phyloP scores from a whole-genome alignment of 2,329 filamentous ascomycete genomes.

The Rutstroemia sp. region DNA sequence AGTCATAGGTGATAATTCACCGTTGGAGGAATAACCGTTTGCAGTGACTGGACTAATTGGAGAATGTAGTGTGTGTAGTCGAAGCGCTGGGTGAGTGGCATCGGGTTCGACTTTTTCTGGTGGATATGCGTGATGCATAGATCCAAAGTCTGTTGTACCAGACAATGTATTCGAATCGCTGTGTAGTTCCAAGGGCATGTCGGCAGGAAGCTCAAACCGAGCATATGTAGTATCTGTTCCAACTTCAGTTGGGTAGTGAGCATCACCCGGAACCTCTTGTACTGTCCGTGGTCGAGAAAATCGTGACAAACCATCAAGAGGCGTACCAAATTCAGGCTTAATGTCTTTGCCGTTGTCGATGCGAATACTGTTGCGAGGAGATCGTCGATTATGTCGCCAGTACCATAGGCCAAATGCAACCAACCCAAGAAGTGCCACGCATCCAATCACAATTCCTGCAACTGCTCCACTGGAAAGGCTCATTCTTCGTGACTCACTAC shows the following conservation, averaged over 20 bases:
- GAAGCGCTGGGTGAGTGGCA: not conserved
- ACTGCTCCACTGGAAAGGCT: slow-evolving; percentile 19
- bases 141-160: slow-evolving; percentile 18
- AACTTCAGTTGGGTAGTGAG: slow-evolving; percentile 37
- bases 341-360: not conserved
- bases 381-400: slow-evolving; percentile 21
- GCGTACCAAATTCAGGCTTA: slow-evolving; percentile 24
- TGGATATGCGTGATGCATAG: not conserved
- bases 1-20: not conserved
- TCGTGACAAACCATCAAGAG: slow-evolving; percentile 35
- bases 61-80: not conserved
- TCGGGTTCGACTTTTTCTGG: not conserved
- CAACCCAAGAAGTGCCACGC: slow-evolving; percentile 10
- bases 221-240: slow-evolving; percentile 20
- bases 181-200: slow-evolving; percentile 21
- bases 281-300: slow-evolving; percentile 24
- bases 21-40: not conserved
- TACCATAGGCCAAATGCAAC: slow-evolving; percentile 2
- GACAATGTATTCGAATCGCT: slow-evolving; percentile 19
- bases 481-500: not conserved
- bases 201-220: slow-evolving; percentile 2
- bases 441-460: slow-evolving; percentile 21
- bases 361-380: not conserved
- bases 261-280: slow-evolving; percentile 44
- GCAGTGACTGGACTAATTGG: not conserved